These are phyloP conservation scores for Kwoniella botswanensis DNA, from an alignment of 768 basidiomycete genomes.

Conservation along the genomic window DNA sequence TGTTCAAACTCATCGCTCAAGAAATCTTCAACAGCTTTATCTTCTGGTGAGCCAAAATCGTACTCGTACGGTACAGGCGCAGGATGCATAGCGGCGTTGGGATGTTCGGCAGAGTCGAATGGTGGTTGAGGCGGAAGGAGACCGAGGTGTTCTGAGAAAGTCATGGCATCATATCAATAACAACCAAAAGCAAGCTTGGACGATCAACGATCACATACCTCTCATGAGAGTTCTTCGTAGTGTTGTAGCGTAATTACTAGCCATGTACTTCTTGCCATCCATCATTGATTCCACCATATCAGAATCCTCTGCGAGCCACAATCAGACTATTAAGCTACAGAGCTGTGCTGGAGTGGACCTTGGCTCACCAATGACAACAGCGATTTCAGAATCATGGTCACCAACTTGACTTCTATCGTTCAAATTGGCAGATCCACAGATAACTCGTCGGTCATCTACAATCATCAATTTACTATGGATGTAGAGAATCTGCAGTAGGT, in stretches of 20 bases:
- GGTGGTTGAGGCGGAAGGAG: constrained; percentile 74
- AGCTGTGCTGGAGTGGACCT: background rate
- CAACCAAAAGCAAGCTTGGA: background rate
- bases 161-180: background rate
- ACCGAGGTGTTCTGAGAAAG: constrained; percentile 77
- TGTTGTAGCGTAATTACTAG: constrained; percentile 78
- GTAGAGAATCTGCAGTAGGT: constrained; percentile 63
- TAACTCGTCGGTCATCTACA: constrained; percentile 86
- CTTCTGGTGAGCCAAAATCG: constrained; percentile 67
- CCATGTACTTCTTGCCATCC: constrained; percentile 75
- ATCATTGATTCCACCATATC: constrained; percentile 76
- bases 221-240: constrained; percentile 81
- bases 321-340: background rate
- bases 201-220: constrained; percentile 62
- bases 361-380: constrained; percentile 68
- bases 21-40: constrained; percentile 77
- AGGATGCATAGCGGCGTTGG: constrained; percentile 69
- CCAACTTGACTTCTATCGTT: constrained; percentile 62
- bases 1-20: constrained; percentile 67
- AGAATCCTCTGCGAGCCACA: constrained; percentile 67
- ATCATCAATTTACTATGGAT: constrained; percentile 72
- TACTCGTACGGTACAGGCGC: constrained; percentile 75
- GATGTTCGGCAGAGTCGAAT: constrained; percentile 59
- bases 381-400: constrained; percentile 94
- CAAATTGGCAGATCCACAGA: constrained; percentile 89